phyloP scores from a whole-genome alignment of 179 eudicot genomes.

The Actinidia polygama region DNA sequence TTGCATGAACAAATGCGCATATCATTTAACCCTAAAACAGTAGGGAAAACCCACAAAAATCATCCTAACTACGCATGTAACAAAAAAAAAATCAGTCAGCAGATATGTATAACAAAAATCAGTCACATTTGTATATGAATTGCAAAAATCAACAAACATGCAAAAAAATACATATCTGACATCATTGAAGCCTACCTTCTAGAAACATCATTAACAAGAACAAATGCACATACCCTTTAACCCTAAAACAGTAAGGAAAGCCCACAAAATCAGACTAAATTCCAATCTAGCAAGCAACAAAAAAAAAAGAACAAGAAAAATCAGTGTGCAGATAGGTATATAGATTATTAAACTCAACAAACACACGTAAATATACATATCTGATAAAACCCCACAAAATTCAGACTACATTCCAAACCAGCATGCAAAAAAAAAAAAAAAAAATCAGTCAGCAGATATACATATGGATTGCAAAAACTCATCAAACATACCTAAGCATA shows the following conservation, averaged over 20 bases:
- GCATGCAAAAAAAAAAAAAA: conserved; percentile 11
- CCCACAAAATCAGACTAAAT: neutral
- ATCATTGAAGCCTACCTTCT: conserved; percentile 13
- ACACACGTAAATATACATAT: no score
- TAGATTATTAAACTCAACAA: no score
- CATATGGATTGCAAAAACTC: neutral
- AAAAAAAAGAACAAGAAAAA: no score
- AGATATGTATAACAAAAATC: no score
- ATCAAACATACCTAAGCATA: neutral
- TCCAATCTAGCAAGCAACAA: neutral
- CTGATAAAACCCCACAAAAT: neutral
- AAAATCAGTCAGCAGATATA: neutral
- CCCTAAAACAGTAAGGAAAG: neutral
- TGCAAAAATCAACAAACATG: no score
- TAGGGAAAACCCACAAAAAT: neutral
- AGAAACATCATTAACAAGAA: neutral
- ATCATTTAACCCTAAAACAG: neutral
- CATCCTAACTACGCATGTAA: neutral
- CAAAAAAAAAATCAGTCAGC: no score
- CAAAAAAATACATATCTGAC: no score
- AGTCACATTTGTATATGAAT: no score
- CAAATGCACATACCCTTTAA: conserved; percentile 1
- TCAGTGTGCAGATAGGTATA: no score
- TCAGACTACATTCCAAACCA: neutral
- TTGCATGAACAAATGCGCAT: conserved; percentile 13